A percentile compares a stretch with the other conserved stretches of the same genome.
These are phyloP conservation scores for Arthroderma sp. DNA, from an alignment of 2,329 filamentous ascomycete species.

Conservation along the genomic window DNA sequence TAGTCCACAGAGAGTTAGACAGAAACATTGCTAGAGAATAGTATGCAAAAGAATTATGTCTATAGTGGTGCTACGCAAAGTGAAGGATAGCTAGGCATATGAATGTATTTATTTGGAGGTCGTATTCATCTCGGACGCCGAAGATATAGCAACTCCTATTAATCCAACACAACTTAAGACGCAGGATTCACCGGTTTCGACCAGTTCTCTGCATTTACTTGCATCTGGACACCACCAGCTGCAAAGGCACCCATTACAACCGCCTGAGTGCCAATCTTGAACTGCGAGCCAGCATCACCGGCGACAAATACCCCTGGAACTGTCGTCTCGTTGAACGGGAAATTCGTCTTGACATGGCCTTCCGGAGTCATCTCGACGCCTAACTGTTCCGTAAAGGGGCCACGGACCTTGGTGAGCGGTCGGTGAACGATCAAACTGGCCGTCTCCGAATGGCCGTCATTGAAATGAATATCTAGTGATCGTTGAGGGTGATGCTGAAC, in stretches of 20 bases:
- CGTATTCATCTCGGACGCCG: neutral
- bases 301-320: neutral
- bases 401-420: neutral
- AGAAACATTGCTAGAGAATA: neutral
- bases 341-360: neutral
- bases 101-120: neutral
- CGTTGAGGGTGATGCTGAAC: neutral
- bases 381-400: neutral
- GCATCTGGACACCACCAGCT: neutral
- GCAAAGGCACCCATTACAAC: conserved; percentile 3
- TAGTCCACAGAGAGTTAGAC: neutral
- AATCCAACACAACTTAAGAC: neutral
- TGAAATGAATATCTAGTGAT: neutral
- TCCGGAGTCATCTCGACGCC: neutral
- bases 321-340: conserved; percentile 6
- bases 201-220: neutral
- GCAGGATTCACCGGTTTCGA: neutral
- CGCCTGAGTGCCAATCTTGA: neutral
- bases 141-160: neutral
- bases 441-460: neutral
- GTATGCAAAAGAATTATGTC: neutral
- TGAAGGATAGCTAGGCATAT: neutral
- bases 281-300: neutral
- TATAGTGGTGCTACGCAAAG: neutral
- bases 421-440: neutral